A percentile compares a stretch with the other conserved stretches of the same genome.
Evolutionary conservation across 495 filamentous ascomycete species (phyloP).

Genomic region (Penicillium canariense): DNA sequence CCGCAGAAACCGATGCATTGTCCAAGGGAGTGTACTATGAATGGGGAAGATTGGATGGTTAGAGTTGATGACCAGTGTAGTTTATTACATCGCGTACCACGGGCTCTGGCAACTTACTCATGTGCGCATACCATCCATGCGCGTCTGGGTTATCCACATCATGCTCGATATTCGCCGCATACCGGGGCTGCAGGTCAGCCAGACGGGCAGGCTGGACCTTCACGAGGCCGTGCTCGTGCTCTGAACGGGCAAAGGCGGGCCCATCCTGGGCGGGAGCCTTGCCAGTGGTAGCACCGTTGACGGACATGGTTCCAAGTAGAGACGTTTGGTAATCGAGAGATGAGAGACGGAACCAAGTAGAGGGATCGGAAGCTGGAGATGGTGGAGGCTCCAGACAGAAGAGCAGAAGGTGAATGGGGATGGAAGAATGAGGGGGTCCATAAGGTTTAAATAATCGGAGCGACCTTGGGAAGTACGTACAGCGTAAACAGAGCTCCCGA

Average conservation of each 20-base stretch:
- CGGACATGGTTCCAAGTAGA: conserved; percentile 30
- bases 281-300: conserved; percentile 32
- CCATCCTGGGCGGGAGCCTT: conserved; percentile 41
- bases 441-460: conserved; percentile 11
- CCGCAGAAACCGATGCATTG: conserved; percentile 74
- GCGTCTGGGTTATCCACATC: conserved; percentile 63
- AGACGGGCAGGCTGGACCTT: conserved; percentile 76
- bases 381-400: background rate
- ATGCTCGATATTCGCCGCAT: conserved; percentile 72
- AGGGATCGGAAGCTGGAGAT: background rate
- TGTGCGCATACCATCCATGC: conserved; percentile 86
- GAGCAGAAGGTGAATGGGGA: background rate
- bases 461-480: background rate
- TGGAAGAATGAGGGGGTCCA: background rate
- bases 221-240: conserved; percentile 54
- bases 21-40: conserved; percentile 70
- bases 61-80: background rate
- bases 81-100: background rate
- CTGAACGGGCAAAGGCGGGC: background rate
- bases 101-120: conserved; percentile 57
- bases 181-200: conserved; percentile 85
- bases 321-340: background rate
- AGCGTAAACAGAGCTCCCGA: background rate
- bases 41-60: conserved; percentile 10
- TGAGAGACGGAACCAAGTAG: background rate